These are phyloP conservation scores for Posidonia australis DNA, from an alignment of 106 monocot species.

Conservation along the genomic window DNA sequence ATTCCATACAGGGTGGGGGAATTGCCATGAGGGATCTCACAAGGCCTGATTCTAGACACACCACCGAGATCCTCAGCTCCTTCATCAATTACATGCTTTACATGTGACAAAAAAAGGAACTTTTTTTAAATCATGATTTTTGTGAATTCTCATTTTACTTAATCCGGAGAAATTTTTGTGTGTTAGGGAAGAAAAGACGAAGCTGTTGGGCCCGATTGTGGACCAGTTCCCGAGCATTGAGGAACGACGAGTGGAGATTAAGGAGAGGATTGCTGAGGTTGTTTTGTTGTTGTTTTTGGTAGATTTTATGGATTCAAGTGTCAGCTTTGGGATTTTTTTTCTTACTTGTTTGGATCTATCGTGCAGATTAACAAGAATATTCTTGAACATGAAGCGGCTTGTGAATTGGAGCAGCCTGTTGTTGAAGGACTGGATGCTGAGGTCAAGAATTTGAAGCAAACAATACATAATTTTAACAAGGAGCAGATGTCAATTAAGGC, in stretches of 20 bases:
- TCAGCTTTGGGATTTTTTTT: not conserved
- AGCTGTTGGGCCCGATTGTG: slow-evolving; percentile 31
- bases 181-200: slow-evolving; percentile 50
- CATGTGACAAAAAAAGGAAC: slow-evolving; percentile 20
- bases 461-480: slow-evolving; percentile 65
- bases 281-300: not conserved
- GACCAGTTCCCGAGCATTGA: slow-evolving; percentile 21
- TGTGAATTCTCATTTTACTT: not conserved
- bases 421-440: slow-evolving; percentile 59
- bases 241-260: slow-evolving; percentile 20
- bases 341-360: not conserved
- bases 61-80: slow-evolving; percentile 42
- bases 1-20: slow-evolving; percentile 16
- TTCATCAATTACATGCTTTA: slow-evolving; percentile 56
- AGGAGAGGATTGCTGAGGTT: slow-evolving; percentile 47
- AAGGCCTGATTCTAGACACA: slow-evolving; percentile 32
- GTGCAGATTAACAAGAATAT: slow-evolving; percentile 50
- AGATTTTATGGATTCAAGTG: not conserved
- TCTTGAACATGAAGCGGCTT: slow-evolving; percentile 35
- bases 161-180: too few relatives aligned
- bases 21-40: slow-evolving; percentile 50
- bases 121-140: not conserved
- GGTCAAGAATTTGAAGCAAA: slow-evolving; percentile 48
- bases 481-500: slow-evolving; percentile 55
- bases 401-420: slow-evolving; percentile 54